Percentiles rank a stretch among this genome's conserved stretches.
phyloP scores from a whole-genome alignment of 1,139 yeast genomes.

The Suhomyces wounanorum region DNA sequence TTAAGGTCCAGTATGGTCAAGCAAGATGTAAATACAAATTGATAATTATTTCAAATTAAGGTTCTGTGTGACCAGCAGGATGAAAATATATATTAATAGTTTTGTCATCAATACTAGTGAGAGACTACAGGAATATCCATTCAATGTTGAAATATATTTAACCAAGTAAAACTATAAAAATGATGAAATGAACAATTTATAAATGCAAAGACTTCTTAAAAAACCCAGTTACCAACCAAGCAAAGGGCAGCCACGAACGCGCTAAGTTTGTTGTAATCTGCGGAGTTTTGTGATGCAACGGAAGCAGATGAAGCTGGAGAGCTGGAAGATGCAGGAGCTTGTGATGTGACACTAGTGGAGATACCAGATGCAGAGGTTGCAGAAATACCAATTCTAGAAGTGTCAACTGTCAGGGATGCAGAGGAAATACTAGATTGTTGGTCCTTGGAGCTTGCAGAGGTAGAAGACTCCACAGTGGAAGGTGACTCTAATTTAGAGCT shows the following conservation, averaged over 20 bases:
- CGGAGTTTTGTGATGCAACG: conserved; percentile 5
- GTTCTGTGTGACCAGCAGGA: too few species aligned
- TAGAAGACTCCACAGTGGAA: background rate
- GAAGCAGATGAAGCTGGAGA: conserved; percentile 3
- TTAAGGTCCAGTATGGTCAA: too few species aligned
- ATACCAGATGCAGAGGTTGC: background rate
- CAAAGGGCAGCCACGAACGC: conserved; percentile 13
- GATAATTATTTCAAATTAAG: background rate
- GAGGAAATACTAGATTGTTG: background rate
- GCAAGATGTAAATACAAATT: too few species aligned
- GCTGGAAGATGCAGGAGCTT: conserved; percentile 2
- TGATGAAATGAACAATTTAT: background rate
- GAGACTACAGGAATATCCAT: too few species aligned
- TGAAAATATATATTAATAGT: too few species aligned
- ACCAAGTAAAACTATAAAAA: background rate
- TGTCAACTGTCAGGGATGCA: background rate
- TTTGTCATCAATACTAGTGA: too few species aligned
- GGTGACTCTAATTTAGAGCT: background rate
- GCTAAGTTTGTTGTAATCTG: conserved; percentile 6
- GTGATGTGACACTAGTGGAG: conserved; percentile 1
- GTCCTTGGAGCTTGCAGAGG: background rate
- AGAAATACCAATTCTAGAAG: background rate
- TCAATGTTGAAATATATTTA: background rate
- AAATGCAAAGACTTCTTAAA: conserved; percentile 6
- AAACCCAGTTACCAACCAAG: conserved; percentile 12